Evolutionary conservation across 257 asterid species (phyloP), one percentile per base, ranked within the genome.

Genomic region (Agastache rugosa): DNA sequence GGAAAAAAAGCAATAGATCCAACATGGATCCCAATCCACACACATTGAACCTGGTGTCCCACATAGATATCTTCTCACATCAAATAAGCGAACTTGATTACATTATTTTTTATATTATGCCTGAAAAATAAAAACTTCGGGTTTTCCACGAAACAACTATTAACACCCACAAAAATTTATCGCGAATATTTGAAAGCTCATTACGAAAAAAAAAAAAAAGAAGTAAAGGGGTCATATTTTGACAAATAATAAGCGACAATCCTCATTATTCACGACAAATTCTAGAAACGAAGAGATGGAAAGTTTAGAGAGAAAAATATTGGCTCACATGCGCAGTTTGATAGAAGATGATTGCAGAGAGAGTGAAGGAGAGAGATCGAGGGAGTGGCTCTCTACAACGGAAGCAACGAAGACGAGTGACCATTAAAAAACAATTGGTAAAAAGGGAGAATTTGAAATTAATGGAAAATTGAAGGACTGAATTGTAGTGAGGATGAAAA

Each of bases 11-110:
- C 65, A 84, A 59, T 71, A 80, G 87, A 89, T 86, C 89, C 85
- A 86, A 79, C 93, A 89, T 84, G 89, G 93, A 90, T 90, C 96
- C 95, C 92, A 83, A 91, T 85, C 91, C 87, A 86, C 86, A 79
- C 86, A 67, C 91, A 86, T 78, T 87, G 93, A 88, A 85, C 92
- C 90, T 78, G 80, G 89, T 84, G 89, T 37, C 78, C 79, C 83
- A 78, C 83, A 80, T 41, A 23, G 58, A 76, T 74, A 84, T 68
- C 81, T 83, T 78, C 78, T 59, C 29, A 72, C 48, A 70, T 80
- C 61, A 68, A 73, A 71, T 74, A 67, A 34, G 64, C 70, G 79
- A 67, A 80, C 75, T 44, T 35, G 63, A 37, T 63, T 63, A 77
- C 74, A 31, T 41, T 51, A 56, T 58, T 63, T 23, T 23, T 67